A percentile compares a stretch with the other conserved stretches of the same genome.
Conservation (phyloP, 208 protist species). For the Trypanosoma congolense region DNA sequence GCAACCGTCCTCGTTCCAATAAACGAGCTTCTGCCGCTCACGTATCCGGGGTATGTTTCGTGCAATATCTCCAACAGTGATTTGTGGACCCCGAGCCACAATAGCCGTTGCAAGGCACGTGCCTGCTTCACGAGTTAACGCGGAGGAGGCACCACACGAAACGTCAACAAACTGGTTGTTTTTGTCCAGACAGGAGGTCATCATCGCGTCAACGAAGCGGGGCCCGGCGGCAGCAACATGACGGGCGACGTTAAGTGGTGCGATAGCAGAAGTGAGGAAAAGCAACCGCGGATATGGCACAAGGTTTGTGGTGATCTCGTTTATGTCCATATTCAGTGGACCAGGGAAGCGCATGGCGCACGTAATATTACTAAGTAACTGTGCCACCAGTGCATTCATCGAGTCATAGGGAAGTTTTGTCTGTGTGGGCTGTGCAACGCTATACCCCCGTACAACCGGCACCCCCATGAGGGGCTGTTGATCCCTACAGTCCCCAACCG, state of each 20-base stretch:
- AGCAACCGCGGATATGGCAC: constrained; percentile 94
- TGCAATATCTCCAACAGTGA: constrained; percentile 90
- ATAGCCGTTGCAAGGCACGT: constrained; percentile 83
- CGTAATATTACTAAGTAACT: constrained; percentile 93
- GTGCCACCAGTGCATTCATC: constrained; percentile 95
- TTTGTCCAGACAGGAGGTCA: constrained; percentile 79
- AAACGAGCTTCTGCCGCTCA: constrained; percentile 70
- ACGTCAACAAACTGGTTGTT: constrained; percentile 85
- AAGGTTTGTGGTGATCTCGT: constrained; percentile 96
- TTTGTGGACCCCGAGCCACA: constrained; percentile 89
- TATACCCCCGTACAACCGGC: constrained; percentile 41
- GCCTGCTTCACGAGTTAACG: constrained; percentile 29
- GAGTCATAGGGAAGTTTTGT: constrained; percentile 89
- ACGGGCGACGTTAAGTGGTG: constrained; percentile 78
- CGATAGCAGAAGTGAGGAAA: constrained; percentile 87
- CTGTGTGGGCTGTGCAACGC: constrained; percentile 61
- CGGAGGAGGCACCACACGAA: constrained; percentile 19
- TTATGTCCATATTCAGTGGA: constrained; percentile 96
- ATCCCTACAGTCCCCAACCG: constrained; percentile 8
- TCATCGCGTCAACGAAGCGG: constrained; percentile 81
- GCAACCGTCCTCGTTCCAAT: constrained; percentile 97
- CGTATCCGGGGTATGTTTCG: constrained; percentile 86
- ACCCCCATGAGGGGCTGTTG: constrained; percentile 15
- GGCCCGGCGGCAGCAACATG: constrained; percentile 40
- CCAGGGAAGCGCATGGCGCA: constrained; percentile 93